Percentiles rank a stretch among this genome's conserved stretches.
Conservation (phyloP, 306 rosid genomes). For the Vigna angularis region DNA sequence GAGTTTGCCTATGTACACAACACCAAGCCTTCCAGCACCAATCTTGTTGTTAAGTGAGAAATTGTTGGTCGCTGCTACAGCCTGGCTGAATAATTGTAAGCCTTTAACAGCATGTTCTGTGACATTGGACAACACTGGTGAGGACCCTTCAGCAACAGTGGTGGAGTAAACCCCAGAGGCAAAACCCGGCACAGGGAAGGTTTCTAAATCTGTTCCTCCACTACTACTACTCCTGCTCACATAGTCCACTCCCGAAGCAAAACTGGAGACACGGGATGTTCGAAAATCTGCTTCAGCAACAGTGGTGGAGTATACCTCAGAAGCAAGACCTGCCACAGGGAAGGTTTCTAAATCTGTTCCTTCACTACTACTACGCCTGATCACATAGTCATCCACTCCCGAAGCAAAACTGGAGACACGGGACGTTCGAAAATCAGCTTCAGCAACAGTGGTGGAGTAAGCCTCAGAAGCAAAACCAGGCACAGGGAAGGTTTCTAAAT, state of each 20-base stretch:
- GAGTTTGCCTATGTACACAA: constrained; percentile 74
- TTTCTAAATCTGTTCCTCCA: neutral
- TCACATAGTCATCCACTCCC: neutral
- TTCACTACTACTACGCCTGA: neutral
- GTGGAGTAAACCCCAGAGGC: no score
- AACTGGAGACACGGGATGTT: neutral
- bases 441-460: neutral
- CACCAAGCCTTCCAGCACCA: constrained; percentile 89
- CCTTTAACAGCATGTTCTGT: neutral
- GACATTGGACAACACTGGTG: neutral
- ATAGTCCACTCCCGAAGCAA: neutral
- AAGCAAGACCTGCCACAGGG: neutral
- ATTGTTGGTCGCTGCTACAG: constrained; percentile 61
- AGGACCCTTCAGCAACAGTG: neutral
- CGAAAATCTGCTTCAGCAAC: neutral
- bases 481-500: neutral
- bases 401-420: neutral
- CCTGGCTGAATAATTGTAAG: constrained; percentile 41
- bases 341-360: neutral
- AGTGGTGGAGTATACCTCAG: no score
- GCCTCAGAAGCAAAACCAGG: no score
- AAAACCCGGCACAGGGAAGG: neutral
- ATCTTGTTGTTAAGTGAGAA: constrained; percentile 69
- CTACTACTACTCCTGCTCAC: neutral
- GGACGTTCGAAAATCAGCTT: neutral